Percentiles rank a stretch among this genome's conserved stretches.
Conservation (phyloP, 306 rosid genomes). For the Malus asiatica region DNA sequence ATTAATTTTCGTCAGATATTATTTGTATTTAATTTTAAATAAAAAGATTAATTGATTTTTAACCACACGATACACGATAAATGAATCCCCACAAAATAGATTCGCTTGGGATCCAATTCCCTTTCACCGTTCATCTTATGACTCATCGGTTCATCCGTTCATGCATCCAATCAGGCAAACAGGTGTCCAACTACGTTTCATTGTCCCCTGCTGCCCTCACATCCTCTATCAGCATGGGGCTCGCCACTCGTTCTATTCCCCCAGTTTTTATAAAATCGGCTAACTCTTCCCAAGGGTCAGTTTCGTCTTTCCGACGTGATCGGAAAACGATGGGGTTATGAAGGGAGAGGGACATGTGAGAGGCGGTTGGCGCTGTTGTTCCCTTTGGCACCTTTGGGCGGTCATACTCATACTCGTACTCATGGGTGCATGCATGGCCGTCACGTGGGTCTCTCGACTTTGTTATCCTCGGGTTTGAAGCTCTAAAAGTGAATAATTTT, state of each 20-base stretch:
- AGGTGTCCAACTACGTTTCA: not conserved
- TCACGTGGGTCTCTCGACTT: not conserved
- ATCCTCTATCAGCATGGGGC: not conserved
- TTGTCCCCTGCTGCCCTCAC: not conserved
- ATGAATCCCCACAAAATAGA: too few relatives aligned
- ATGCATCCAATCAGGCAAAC: not conserved
- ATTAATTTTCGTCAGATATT: fast-evolving
- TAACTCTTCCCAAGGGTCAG: not conserved
- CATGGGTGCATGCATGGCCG: not conserved
- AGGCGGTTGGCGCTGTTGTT: not conserved
- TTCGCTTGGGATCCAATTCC: not conserved
- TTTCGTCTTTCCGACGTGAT: not conserved
- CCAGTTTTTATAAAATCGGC: not conserved
- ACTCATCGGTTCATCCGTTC: conserved; percentile 6
- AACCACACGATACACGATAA: fast-evolving
- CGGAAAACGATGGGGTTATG: not conserved
- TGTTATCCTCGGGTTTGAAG: not conserved
- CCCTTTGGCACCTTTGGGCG: not conserved
- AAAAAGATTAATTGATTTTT: too few relatives aligned
- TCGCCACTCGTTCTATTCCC: not conserved
- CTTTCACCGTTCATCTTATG: conserved; percentile 19
- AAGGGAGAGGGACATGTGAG: not conserved
- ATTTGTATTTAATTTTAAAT: too few relatives aligned
- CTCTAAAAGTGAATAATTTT: not conserved
- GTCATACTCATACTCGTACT: not conserved